phyloP scores from a whole-genome alignment of 805 yeast species.

The Clavispora vitiphila region DNA sequence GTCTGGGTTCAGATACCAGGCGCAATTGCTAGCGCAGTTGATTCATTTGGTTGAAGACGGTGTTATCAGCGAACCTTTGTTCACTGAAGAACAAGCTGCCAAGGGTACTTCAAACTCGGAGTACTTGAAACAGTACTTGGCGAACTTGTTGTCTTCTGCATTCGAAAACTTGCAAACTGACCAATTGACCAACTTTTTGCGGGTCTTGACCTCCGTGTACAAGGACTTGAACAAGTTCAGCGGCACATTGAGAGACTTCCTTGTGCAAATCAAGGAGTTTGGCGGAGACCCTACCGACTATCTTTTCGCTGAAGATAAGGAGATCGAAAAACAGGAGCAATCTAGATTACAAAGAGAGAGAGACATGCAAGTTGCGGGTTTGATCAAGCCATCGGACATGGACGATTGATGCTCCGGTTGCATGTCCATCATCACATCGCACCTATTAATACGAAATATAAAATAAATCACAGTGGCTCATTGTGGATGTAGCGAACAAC shows the following conservation, averaged over 20 bases:
- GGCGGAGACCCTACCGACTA: constrained; percentile 97
- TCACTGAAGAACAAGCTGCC: constrained; percentile 75
- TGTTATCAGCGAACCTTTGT: constrained; percentile 72
- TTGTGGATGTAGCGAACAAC: no score
- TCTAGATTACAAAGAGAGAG: constrained; percentile 67
- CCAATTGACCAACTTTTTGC: constrained; percentile 77
- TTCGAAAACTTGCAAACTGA: constrained; percentile 85
- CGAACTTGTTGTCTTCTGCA: constrained; percentile 77
- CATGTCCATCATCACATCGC: neutral
- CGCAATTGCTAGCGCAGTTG: constrained; percentile 77
- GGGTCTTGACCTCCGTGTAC: constrained; percentile 69
- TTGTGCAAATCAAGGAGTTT: constrained; percentile 90
- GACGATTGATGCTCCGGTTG: constrained; percentile 51
- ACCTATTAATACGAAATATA: neutral
- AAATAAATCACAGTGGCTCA: neutral
- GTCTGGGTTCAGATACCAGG: constrained; percentile 88
- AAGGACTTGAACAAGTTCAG: constrained; percentile 72
- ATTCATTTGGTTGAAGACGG: constrained; percentile 77
- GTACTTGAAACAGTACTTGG: constrained; percentile 75
- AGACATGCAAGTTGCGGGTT: constrained; percentile 86
- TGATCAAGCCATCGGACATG: constrained; percentile 90
- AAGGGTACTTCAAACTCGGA: constrained; percentile 77
- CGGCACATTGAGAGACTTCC: constrained; percentile 86
- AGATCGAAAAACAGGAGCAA: constrained; percentile 66
- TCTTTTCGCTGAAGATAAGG: constrained; percentile 89